Evolutionary conservation across 169 alveolate species (phyloP), one percentile per base, ranked within the genome.

Genomic region (Ichthyophthirius multifiliis): DNA sequence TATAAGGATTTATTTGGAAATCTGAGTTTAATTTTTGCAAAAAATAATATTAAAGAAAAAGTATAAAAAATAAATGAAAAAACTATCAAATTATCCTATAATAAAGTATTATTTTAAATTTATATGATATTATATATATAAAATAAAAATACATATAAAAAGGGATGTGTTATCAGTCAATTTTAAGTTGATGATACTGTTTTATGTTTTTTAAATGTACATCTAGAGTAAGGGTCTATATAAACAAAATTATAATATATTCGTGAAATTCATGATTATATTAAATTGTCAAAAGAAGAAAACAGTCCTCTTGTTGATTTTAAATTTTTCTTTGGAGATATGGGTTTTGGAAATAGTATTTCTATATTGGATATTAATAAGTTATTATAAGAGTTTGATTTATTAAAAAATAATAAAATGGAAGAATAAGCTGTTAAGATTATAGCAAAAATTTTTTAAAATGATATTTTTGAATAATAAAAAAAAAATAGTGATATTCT

Each of bases 81-180:
- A 46, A 62, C 63, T 20, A 39, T 55, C 39, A 55, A 55, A 39
- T 55, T 55, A 55, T 55, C 71, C 31, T 32, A 39, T 80, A 27
- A 75, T 63, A 84, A 12, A 74, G 79, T 37, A 34, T 27, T 16
- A 64, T 35, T 32, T n/a, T n/a, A n/a, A n/a, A n/a, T n/a, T n/a
- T n/a, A n/a, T n/a, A 74, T 79, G 31, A 48, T 35, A 30, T 4
- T 84, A 23, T 16, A 67, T 13, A 62, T 85, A 13, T 86, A 88
- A 76, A 88, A 92, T 34, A 94, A 94, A 3, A 78, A 89, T 39
- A 85, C 77, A 15, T 89, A 86, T n/a, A n/a, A 4, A 93, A 90
- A 73, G 88, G 90, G 82, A 94, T 94, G 7, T 81, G 92, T 9
- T 87, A 84, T 84, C n/a, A 71, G 86, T 13, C 73, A 89, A 81